Evolutionary conservation across 495 filamentous ascomycete genomes (phyloP), one percentile per base, ranked within the genome.

Genomic region (Trichocladium antarcticum): DNA sequence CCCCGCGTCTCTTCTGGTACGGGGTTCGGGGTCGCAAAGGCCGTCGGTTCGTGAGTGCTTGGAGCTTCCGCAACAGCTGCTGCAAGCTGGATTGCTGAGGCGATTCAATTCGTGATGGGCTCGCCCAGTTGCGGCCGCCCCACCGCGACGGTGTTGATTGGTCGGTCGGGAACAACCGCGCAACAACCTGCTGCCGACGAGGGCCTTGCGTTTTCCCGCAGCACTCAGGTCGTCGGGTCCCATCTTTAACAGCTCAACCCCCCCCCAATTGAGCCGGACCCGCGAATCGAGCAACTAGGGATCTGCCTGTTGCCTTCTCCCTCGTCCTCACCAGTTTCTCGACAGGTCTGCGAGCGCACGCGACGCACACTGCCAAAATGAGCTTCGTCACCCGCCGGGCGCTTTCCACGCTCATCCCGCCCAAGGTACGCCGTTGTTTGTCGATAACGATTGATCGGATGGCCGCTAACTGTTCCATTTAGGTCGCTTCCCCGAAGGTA

Each of bases 361-460:
- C 48, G 42, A 49, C 39, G 50, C 63, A 42, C 29, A 46, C 68
- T 68, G 65, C 66, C 78, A 84, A 72, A 68, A 97, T 95, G 90
- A 95, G 88, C 74, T 88, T 78, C 80, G 79, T 92, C 60, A 75
- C 78, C 59, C 84, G 83, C 69, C 80, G 90, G 69, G 83, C 78
- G 77, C 83, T 99, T 63, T 96, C 93, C 62, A 95, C 93, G 76
- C 78, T 99, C 65, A 94, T 99, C 68, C 92, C 92, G 58, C 92
- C 92, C 57, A 97, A 97, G 84, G 89, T 90, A 79, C 55, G 78
- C 57, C 50, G 17, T n/a, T 21, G 29, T n/a, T 20, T 17, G 37
- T 11, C 9, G 15, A 36, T 6, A 19, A 19, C 22, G 22, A 19
- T 37, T 14, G 10, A 19, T 29, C 20, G 17, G 19, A 50, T 36